These are phyloP conservation scores for Hymenoscyphus repandus DNA, from an alignment of 2,329 filamentous ascomycete species.

Conservation along the genomic window DNA sequence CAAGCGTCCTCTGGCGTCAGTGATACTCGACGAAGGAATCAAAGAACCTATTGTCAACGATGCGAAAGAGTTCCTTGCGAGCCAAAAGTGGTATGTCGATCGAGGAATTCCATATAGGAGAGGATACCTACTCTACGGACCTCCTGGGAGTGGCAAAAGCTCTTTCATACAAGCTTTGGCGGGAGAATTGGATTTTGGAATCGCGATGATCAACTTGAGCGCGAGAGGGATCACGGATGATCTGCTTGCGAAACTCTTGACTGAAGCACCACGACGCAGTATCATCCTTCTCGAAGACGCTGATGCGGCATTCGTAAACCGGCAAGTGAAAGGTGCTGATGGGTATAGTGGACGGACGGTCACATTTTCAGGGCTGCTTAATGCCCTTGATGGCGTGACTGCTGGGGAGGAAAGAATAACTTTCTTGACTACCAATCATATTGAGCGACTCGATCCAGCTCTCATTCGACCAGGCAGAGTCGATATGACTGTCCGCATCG, in stretches of 20 bases:
- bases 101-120: slow-evolving; percentile 71
- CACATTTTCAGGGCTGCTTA: slow-evolving; percentile 87
- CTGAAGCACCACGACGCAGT: slow-evolving; percentile 45
- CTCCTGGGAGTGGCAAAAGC: slow-evolving; percentile 74
- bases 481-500: slow-evolving; percentile 87
- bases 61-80: slow-evolving; percentile 44
- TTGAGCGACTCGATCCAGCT: slow-evolving; percentile 79
- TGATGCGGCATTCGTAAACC: slow-evolving; percentile 42
- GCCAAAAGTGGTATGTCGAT: slow-evolving; percentile 86
- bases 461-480: slow-evolving; percentile 87
- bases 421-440: slow-evolving; percentile 93
- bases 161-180: slow-evolving; percentile 95
- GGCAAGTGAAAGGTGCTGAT: slow-evolving; percentile 52
- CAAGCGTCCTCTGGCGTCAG: slow-evolving; percentile 83
- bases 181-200: slow-evolving; percentile 52
- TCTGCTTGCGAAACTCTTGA: slow-evolving; percentile 44
- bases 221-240: slow-evolving; percentile 52
- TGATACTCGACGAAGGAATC: slow-evolving; percentile 78
- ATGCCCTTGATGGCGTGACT: slow-evolving; percentile 84
- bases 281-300: slow-evolving; percentile 54
- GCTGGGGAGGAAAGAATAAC: slow-evolving; percentile 91
- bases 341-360: slow-evolving; percentile 28
- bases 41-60: slow-evolving; percentile 45
- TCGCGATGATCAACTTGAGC: slow-evolving; percentile 49
- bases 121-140: slow-evolving; percentile 75